Base-by-base conservation (phyloP, 2,329 filamentous ascomycete species). In the Myriosclerotinia scirpicola region DNA sequence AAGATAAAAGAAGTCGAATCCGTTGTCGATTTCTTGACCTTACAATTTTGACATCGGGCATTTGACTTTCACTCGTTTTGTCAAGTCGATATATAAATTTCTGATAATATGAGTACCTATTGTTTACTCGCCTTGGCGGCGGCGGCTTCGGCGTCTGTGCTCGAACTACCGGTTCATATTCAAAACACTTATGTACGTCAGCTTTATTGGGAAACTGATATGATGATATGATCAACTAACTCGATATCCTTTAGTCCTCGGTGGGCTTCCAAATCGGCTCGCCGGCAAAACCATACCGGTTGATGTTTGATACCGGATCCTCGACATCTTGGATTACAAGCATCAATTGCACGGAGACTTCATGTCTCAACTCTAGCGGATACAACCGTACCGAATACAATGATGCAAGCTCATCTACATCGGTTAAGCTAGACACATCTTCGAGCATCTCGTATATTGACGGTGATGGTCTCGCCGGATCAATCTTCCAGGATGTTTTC, bases 241-340 rank as follows among this genome's bases (percentile, higher is more conserved):
- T 14, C 5, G 26, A 46, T 1, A 14, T 22, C 3, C 3, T 22
- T 17, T 64, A 64, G 61, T 9, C 26, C 40, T 54, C 38, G 2
- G 61, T 64, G 17, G 50, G 20, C 14, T 34, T 64, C 5, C n/a
- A 55, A 12, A 14, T 66, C n/a, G 64, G 64, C 36, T 30, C 64
- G 20, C 64, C 64, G 2, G 22, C 64, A 38, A 60, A 54, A 44
- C 38, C 42, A 36, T 54, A 66, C 58, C 20, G 44, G 5, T 44
- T 66, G 2, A 0, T 34, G 38, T 64, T 66, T 34, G 64, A 66
- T 40, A 66, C 64, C 6, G 64, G 64, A 38, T 52, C 44, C 34
- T 11, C 36, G 8, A 66, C 58, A 20, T 40, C 56, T 2, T 66
- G 58, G 58, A 2, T 66, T 7, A 54, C 17, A 1, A 38, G 52